Evolutionary conservation across 1,139 yeast species (phyloP), one percentile per base, ranked within the genome.

Genomic region (Pneumocystis canis): DNA sequence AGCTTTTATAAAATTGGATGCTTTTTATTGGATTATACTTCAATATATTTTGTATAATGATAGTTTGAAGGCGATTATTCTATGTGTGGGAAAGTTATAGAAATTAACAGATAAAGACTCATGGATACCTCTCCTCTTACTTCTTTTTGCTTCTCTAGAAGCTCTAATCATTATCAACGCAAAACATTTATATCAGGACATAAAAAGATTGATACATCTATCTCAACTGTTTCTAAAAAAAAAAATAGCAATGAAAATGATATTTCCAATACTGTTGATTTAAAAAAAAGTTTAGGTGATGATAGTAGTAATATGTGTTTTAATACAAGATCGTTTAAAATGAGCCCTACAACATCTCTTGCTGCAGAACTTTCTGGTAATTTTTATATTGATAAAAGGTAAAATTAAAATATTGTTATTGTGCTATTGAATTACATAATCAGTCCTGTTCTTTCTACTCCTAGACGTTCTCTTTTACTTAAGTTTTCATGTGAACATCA

Each of bases 391-490:
- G 63, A 61, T 57, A 40, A 37, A 32, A 58, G 54, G 61, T 37
- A 59, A 25, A 14, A 25, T 47, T 47, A 20, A 47, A 25, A 14
- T 47, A 5, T 25, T 47, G 16, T 47, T 25, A 11, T 25, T 47
- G 2, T 47, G 9, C 16, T 28, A 9, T 30, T 39, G 14, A 18
- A 11, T 11, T 30, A n/a, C 16, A 28, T 59, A 3, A 40, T 32
- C 47, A 68, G 70, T 7, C 73, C 74, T 6, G 69, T 68, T 5
- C 62, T 69, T 18, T 74, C 75, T 3, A 73, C 76, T 16, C 76
- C 76, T 1, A 66, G 75, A 60, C 70, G 75, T 47, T 68, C 74
- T 3, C 69, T 73, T 47, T 69, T 73, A 63, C 69, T 69, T 16
- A 66, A 69, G 39, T 67, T 70, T 60, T 65, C 68, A 20, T 60